Base-by-base conservation (phyloP, 1,139 yeast species). In the Wickerhamomyces sp. region DNA sequence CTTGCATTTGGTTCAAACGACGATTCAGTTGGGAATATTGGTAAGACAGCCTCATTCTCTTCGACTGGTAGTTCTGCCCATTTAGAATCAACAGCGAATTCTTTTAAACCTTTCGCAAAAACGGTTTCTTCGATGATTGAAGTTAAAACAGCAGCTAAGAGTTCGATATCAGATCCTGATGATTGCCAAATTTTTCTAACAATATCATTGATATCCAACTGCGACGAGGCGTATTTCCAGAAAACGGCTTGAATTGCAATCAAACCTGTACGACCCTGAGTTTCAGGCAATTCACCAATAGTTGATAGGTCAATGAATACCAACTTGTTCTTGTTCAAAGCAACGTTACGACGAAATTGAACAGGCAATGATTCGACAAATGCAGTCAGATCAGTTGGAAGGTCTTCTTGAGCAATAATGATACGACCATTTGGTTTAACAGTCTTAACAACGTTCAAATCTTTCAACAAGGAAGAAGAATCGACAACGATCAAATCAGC, bases 121-220 rank as follows among this genome's bases (percentile, higher is more conserved):
- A 73, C 72, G 5, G 32, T 37, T 42, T 66, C 67, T 37, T 67
- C 69, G 44, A 81, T 72, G 36, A 86, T 75, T 46, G 76, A 78
- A 43, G 84, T 83, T 50, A 86, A 74, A 30, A 87, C 93, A 14
- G 89, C 82, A 19, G 89, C 93, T 47, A 86, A 73, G 40, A 86
- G 70, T 61, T 86, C 96, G 43, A 86, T 83, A 41, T 80, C 87
- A 39, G 82, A 75, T 37, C 95, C 93, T 45, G 81, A 80, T 17
- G 94, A 82, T 55, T 81, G 85, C 55, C 83, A 76, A 50, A 87
- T 75, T 59, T 81, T 82, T 59, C 86, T 82, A 41, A 86, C 88
- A 47, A 83, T 72, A 30, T 79, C 78, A 33, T 78, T 81, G 33
- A 64, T 57, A 28, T 71, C 70, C 32, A 80, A 69, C 36, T 72